Conservation (phyloP, 805 yeast species). For the Candida sanyiensis region DNA sequence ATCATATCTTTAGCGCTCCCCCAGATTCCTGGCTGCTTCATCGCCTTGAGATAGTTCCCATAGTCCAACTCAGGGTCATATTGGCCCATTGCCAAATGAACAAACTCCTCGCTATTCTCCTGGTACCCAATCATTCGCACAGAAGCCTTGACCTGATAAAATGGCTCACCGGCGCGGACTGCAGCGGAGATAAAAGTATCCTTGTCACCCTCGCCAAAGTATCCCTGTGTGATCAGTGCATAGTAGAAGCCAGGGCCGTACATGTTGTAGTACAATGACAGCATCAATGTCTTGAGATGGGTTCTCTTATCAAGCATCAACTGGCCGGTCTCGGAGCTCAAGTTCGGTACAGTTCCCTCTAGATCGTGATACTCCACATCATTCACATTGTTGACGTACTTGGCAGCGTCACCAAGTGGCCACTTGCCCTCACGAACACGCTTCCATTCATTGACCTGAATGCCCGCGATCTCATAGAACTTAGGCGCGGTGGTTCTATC, state of each 20-base stretch:
- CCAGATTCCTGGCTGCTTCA: background rate
- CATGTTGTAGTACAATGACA: conserved; percentile 2
- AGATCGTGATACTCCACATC: conserved; percentile 1
- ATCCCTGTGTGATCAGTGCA: background rate
- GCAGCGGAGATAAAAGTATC: conserved; percentile 1
- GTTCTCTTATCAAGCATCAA: background rate
- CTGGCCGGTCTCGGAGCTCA: conserved; percentile 2
- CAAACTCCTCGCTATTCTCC: background rate
- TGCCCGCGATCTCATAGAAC: background rate
- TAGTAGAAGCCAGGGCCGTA: conserved; percentile 2
- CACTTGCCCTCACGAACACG: background rate
- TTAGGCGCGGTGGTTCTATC: conserved; percentile 1
- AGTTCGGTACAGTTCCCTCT: conserved; percentile 1
- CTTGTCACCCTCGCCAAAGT: conserved; percentile 2
- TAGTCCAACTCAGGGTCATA: background rate
- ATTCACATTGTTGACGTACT: background rate
- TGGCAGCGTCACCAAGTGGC: conserved; percentile 1
- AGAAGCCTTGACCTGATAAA: background rate
- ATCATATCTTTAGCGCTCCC: background rate
- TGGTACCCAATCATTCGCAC: background rate
- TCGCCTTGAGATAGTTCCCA: background rate
- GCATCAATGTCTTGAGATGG: background rate
- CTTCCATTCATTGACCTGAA: background rate
- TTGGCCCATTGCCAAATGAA: conserved; percentile 1
- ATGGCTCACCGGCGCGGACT: conserved; percentile 1